Evolutionary conservation across 441 rosid species (phyloP).

Genomic region (Gossypium laxum): DNA sequence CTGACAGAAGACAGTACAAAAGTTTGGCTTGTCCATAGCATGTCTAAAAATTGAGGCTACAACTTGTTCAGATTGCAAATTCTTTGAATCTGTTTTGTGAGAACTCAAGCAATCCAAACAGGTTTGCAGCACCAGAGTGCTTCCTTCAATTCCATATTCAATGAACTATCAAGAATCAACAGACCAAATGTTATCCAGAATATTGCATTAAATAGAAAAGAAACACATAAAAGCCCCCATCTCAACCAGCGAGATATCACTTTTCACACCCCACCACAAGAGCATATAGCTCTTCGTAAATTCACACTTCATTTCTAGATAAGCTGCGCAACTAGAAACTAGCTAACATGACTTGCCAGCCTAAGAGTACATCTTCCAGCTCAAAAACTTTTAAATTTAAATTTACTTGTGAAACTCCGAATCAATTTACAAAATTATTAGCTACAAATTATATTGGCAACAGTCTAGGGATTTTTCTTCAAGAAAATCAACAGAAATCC

Average conservation of each 20-base stretch:
- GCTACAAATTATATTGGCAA: neutral
- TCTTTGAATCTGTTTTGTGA: constrained; percentile 34
- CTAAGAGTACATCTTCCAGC: neutral
- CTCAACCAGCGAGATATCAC: neutral
- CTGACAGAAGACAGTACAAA: constrained; percentile 52
- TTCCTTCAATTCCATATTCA: constrained; percentile 53
- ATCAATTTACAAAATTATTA: neutral
- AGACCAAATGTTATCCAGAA: neutral
- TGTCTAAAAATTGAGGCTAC: constrained; percentile 49
- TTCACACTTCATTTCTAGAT: neutral
- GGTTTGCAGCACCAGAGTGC: constrained; percentile 46
- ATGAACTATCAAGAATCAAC: constrained; percentile 37
- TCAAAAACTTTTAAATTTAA: neutral
- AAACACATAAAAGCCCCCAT: neutral
- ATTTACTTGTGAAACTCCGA: neutral
- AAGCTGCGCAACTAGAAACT: neutral
- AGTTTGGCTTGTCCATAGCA: constrained; percentile 51
- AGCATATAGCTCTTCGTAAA: neutral
- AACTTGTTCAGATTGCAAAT: constrained; percentile 39
- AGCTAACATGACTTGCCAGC: neutral
- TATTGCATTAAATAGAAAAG: neutral
- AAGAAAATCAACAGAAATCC: neutral
- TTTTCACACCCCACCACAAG: neutral
- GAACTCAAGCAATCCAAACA: constrained; percentile 51
- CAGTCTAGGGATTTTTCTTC: neutral